Conservation (phyloP, 495 filamentous ascomycete genomes). For the Tuber melanosporum region DNA sequence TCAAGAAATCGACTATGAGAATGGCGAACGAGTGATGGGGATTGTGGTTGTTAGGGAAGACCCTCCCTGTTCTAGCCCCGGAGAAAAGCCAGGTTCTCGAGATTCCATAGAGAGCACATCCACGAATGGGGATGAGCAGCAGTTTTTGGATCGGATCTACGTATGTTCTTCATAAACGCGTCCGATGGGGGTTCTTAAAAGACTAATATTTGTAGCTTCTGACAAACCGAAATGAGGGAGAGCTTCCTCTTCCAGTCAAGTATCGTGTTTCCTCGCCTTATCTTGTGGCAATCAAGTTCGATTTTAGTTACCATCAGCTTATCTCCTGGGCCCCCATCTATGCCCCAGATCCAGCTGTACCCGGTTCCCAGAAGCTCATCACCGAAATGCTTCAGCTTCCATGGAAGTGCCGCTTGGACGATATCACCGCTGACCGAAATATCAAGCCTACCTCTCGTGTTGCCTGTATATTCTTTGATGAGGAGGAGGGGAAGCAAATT, state of each 20-base stretch:
- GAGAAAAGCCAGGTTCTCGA: background rate
- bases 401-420: slow-evolving; percentile 33
- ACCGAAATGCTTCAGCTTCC: slow-evolving; percentile 32
- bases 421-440: slow-evolving; percentile 13
- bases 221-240: slow-evolving; percentile 27
- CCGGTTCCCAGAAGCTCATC: slow-evolving; percentile 10
- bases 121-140: slow-evolving; percentile 9
- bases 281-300: slow-evolving; percentile 35
- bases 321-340: slow-evolving; percentile 40
- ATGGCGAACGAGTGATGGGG: slow-evolving; percentile 27
- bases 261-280: slow-evolving; percentile 29
- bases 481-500: slow-evolving; percentile 19
- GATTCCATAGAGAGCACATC: slow-evolving; percentile 7
- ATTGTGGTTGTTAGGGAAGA: slow-evolving; percentile 26
- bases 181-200: background rate
- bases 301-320: slow-evolving; percentile 37
- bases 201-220: slow-evolving; percentile 17
- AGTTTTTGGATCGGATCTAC: slow-evolving; percentile 21
- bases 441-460: slow-evolving; percentile 23
- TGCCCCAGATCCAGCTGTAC: slow-evolving; percentile 5
- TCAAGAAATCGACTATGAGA: slow-evolving; percentile 33
- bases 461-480: slow-evolving; percentile 33
- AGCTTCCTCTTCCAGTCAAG: slow-evolving; percentile 15
- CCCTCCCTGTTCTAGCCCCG: background rate
- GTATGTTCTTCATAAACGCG: background rate